Conservation (phyloP, 148 eudicot species). For the Rhododendron ovatum region DNA sequence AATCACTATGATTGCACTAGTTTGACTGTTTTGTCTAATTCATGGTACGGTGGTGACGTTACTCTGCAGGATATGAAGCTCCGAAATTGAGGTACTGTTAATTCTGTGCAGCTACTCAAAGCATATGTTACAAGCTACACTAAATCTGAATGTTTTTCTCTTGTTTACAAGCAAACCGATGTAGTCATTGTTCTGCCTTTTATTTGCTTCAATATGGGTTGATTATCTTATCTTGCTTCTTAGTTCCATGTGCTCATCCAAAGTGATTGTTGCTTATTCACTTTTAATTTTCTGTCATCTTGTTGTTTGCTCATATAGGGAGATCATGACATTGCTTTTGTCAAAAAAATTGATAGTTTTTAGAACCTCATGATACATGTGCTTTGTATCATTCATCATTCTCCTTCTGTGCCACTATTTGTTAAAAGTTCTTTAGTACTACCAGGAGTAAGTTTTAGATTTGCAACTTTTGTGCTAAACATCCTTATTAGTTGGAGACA, state of each 20-base stretch:
- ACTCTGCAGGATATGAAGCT: constrained; percentile 51
- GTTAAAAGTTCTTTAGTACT: not conserved
- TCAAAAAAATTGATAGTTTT: not conserved
- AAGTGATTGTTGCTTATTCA: not conserved
- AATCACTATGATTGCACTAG: not conserved
- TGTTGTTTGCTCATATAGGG: not conserved
- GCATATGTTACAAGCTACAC: constrained; percentile 7
- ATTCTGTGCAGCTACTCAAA: not conserved
- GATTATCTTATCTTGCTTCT: not conserved
- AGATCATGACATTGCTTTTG: not conserved
- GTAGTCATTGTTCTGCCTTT: not conserved
- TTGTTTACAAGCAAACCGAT: not conserved
- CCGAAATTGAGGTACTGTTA: constrained; percentile 43
- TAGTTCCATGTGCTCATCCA: not conserved
- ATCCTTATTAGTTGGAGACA: not conserved
- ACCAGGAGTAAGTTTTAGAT: not conserved
- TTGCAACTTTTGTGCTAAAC: not conserved
- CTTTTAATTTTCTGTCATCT: not conserved
- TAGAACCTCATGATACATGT: not conserved
- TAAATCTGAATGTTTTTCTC: constrained; percentile 7
- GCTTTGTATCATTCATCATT: not conserved
- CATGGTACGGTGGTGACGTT: not conserved
- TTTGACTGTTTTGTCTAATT: not conserved
- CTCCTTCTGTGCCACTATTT: not conserved
- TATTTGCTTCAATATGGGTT: not conserved